Percentiles rank a stretch among this genome's conserved stretches.
Conservation (phyloP, 768 basidiomycete genomes). For the Lactarius deliciosus region DNA sequence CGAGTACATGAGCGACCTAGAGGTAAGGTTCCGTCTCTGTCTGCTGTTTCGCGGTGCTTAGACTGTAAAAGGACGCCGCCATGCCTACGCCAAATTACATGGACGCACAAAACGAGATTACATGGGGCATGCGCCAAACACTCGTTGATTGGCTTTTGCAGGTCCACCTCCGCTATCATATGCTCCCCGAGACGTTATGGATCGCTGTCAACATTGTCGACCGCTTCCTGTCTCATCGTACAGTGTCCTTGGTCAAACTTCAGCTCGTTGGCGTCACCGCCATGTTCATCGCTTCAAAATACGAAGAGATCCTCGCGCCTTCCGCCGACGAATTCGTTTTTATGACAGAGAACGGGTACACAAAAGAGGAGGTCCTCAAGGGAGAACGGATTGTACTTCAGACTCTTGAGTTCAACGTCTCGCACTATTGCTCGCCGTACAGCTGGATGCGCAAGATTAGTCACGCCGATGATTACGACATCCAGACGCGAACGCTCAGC, state of each 20-base stretch:
- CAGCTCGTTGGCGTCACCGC: constrained; percentile 98
- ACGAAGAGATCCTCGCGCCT: constrained; percentile 98
- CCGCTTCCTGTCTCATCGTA: constrained; percentile 67
- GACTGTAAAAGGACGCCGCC: constrained; percentile 58
- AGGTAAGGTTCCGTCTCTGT: constrained; percentile 52
- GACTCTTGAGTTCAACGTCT: constrained; percentile 92
- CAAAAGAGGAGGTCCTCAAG: constrained; percentile 94
- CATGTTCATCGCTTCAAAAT: constrained; percentile 99
- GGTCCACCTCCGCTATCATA: constrained; percentile 96
- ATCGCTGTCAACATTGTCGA: constrained; percentile 96
- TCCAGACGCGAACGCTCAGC: constrained; percentile 94
- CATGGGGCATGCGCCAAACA: constrained; percentile 92
- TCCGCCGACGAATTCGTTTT: constrained; percentile 97
- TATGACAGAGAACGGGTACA: constrained; percentile 96
- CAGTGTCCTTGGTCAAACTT: constrained; percentile 78
- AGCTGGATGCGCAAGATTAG: constrained; percentile 99
- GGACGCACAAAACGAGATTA: constrained; percentile 88
- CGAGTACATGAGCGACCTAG: constrained; percentile 89
- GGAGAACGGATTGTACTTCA: constrained; percentile 96
- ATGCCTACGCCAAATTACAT: constrained; percentile 96
- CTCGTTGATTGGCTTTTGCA: constrained; percentile 98
- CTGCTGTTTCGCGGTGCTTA: constrained; percentile 29
- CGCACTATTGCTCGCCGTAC: constrained; percentile 98
- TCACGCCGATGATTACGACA: constrained; percentile 98
- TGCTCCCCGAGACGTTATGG: constrained; percentile 99